phyloP scores from a whole-genome alignment of 225 moss, liverwort and hornwort species.

The Straminergon stramineum region DNA sequence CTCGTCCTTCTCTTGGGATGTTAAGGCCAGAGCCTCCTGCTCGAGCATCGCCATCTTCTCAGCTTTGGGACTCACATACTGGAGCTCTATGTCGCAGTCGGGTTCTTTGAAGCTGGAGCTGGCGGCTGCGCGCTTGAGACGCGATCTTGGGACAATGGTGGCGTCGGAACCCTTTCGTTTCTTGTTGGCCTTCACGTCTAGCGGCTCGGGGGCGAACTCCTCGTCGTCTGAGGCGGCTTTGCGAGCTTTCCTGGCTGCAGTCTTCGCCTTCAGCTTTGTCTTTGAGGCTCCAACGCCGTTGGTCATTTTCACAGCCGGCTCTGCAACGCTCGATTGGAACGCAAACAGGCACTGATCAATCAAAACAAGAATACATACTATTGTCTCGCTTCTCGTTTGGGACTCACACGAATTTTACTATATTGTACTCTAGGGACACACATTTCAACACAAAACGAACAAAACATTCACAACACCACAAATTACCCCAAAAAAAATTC shows the following conservation, averaged over 20 bases:
- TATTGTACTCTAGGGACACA: neutral
- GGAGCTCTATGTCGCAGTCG: constrained; percentile 20
- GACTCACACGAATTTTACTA: neutral
- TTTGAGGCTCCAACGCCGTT: neutral
- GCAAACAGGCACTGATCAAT: neutral
- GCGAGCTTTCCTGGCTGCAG: neutral
- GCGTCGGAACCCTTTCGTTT: constrained; percentile 16
- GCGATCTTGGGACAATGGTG: constrained; percentile 1
- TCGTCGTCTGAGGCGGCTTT: neutral
- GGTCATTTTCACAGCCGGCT: constrained; percentile 4
- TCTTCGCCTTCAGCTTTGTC: constrained; percentile 3
- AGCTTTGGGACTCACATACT: constrained; percentile 29
- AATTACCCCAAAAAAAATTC: neutral
- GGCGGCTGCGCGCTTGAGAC: constrained; percentile 75
- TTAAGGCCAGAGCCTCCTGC: constrained; percentile 63
- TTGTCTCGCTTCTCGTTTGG: neutral
- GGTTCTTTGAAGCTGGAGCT: constrained; percentile 62
- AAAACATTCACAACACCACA: no score
- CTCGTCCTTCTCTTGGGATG: constrained; percentile 50
- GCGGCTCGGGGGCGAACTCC: neutral
- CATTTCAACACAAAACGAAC: neutral
- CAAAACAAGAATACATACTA: neutral
- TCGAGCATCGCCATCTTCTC: constrained; percentile 60
- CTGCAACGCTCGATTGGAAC: neutral
- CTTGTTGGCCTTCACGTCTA: neutral